These are phyloP conservation scores for Symbiotaphrina buchneri DNA, from an alignment of 495 filamentous ascomycete genomes.

Conservation along the genomic window DNA sequence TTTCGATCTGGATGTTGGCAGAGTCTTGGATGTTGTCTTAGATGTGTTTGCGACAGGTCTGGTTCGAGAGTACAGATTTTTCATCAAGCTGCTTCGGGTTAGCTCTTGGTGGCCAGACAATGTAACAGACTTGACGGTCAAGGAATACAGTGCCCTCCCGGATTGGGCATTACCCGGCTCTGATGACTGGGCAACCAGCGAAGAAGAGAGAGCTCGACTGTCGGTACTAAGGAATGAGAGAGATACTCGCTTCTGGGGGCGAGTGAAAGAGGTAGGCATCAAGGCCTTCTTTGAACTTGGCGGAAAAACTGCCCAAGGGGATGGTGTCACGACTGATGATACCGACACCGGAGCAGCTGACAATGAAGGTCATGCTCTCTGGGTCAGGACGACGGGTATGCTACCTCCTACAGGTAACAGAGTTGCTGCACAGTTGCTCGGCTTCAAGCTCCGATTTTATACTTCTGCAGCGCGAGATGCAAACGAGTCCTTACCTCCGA, in stretches of 20 bases:
- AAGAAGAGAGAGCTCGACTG: slow-evolving; percentile 37
- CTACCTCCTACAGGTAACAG: slow-evolving; percentile 68
- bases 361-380: slow-evolving; percentile 31
- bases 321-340: slow-evolving; percentile 10
- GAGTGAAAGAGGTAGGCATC: slow-evolving; percentile 51
- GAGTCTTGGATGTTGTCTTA: slow-evolving; percentile 78
- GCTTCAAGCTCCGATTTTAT: slow-evolving; percentile 96
- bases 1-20: slow-evolving; percentile 83
- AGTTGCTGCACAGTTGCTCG: slow-evolving; percentile 80
- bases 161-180: slow-evolving; percentile 61
- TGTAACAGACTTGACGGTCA: slow-evolving; percentile 2
- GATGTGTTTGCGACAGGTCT: slow-evolving; percentile 75
- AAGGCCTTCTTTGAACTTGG: slow-evolving; percentile 63
- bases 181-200: slow-evolving; percentile 25
- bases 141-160: slow-evolving; percentile 31
- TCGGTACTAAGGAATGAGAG: slow-evolving; percentile 28
- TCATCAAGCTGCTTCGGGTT: slow-evolving; percentile 67
- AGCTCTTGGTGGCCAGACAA: slow-evolving; percentile 85
- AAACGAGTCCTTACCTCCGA: slow-evolving; percentile 58
- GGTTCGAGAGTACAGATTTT: slow-evolving; percentile 72
- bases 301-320: slow-evolving; percentile 20
- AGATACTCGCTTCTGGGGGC: slow-evolving; percentile 62
- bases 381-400: slow-evolving; percentile 55
- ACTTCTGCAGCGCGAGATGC: slow-evolving; percentile 40
- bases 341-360: slow-evolving; percentile 16